Percentiles rank a stretch among this genome's conserved stretches.
Conservation (phyloP, 139 green algal species). For the Penium margaritaceum region DNA sequence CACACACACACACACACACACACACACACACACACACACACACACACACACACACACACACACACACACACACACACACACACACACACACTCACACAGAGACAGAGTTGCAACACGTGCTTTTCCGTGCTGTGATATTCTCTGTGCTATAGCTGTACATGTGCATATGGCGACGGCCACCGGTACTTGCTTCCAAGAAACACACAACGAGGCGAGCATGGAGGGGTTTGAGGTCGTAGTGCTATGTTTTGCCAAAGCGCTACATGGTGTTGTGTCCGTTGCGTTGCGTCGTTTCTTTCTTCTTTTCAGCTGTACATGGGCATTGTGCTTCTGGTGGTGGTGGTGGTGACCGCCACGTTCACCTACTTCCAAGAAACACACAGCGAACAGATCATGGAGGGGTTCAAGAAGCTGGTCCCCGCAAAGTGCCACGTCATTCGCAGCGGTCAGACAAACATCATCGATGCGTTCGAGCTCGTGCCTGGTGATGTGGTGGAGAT, state of each 20-base stretch:
- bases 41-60: neutral
- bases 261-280: neutral
- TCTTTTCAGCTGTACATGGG: constrained; percentile 61
- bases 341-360: constrained; percentile 60
- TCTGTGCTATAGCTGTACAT: neutral
- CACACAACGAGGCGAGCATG: too few species aligned
- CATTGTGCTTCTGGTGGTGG: constrained; percentile 58
- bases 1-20: neutral
- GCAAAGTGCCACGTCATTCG: constrained; percentile 55
- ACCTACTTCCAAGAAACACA: constrained; percentile 64
- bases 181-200: neutral
- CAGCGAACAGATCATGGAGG: constrained; percentile 64
- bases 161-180: neutral
- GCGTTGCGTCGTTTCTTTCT: neutral
- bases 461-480: constrained; percentile 51
- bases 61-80: neutral
- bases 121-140: neutral
- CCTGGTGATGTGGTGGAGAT: constrained; percentile 50
- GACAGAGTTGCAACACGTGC: neutral
- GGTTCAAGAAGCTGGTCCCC: constrained; percentile 67
- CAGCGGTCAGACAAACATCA: constrained; percentile 12
- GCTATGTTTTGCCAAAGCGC: neutral
- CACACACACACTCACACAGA: neutral
- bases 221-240: neutral
- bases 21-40: neutral